Evolutionary conservation across 495 filamentous ascomycete genomes (phyloP).

Genomic region (Annulohypoxylon maeteangense): DNA sequence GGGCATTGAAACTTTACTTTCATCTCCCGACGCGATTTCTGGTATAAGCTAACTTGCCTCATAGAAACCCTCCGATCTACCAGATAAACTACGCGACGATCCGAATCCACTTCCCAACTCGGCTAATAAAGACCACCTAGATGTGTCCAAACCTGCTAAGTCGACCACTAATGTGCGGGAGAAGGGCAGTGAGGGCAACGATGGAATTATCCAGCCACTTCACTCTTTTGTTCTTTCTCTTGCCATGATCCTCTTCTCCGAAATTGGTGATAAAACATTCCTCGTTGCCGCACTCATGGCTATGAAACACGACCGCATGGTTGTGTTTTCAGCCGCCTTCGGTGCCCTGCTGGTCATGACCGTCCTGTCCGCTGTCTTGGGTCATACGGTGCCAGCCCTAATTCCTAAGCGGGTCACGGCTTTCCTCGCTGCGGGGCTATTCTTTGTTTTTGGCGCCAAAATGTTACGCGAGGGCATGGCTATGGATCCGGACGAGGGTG

Average conservation of each 20-base stretch:
- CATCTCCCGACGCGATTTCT: not conserved
- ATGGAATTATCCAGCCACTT: conserved; percentile 80
- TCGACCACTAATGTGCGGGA: conserved; percentile 45
- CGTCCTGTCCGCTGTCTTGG: conserved; percentile 92
- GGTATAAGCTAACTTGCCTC: conserved; percentile 17
- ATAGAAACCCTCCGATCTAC: conserved; percentile 85
- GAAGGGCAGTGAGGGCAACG: conserved; percentile 55
- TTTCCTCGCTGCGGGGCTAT: conserved; percentile 83
- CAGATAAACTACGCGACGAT: conserved; percentile 81
- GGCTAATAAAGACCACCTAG: conserved; percentile 72
- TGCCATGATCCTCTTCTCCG: conserved; percentile 97
- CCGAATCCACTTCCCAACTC: conserved; percentile 77
- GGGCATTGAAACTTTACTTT: conserved; percentile 1
- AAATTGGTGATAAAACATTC: conserved; percentile 98
- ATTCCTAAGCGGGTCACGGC: conserved; percentile 90
- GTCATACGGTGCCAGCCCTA: conserved; percentile 90
- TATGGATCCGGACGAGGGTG: conserved; percentile 89
- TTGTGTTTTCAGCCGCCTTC: conserved; percentile 96
- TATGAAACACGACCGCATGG: conserved; percentile 93
- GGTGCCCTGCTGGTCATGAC: conserved; percentile 93
- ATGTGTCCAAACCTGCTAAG: conserved; percentile 65
- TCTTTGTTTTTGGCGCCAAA: conserved; percentile 87
- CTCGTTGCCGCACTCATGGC: conserved; percentile 97
- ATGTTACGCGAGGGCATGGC: conserved; percentile 87
- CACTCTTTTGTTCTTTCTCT: conserved; percentile 94